A percentile compares a stretch with the other conserved stretches of the same genome.
phyloP scores from a whole-genome alignment of 1,139 yeast genomes.

The Debaryomycetaceae sp. region DNA sequence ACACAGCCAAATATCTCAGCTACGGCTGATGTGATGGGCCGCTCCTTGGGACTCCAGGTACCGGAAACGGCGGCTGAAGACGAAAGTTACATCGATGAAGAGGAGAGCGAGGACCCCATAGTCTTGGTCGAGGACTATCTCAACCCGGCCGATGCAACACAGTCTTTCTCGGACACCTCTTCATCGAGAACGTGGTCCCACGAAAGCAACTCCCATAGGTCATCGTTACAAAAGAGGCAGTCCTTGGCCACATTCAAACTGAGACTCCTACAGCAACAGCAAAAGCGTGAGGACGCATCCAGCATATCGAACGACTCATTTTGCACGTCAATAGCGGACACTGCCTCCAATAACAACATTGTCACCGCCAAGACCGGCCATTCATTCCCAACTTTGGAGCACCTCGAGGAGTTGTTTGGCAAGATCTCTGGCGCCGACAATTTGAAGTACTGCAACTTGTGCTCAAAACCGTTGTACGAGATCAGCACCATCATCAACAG shows the following conservation, averaged over 20 bases:
- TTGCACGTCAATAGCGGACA: not conserved
- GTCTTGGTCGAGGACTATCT: conserved; percentile 51
- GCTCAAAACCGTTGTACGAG: conserved; percentile 66
- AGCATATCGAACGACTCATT: no score
- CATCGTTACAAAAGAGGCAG: conserved; percentile 20
- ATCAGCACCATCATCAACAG: conserved; percentile 44
- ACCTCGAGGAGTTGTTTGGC: conserved; percentile 39
- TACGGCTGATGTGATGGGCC: conserved; percentile 2
- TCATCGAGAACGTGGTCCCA: conserved; percentile 1
- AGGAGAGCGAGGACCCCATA: conserved; percentile 42
- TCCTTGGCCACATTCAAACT: conserved; percentile 40
- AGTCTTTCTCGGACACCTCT: no score
- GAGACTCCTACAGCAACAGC: conserved; percentile 12
- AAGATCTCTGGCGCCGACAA: conserved; percentile 36
- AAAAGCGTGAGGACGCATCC: no score
- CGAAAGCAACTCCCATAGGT: not conserved
- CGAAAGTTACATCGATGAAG: conserved; percentile 17
- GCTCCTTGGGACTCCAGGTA: not conserved
- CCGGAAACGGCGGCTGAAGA: conserved; percentile 6
- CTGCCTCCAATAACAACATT: conserved; percentile 4
- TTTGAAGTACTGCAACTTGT: conserved; percentile 56
- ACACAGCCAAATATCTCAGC: conserved; percentile 2
- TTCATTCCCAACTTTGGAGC: conserved; percentile 18
- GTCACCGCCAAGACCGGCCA: no score
- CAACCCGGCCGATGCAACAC: no score